These are phyloP conservation scores for Cymbopogon flexuosus DNA, from an alignment of 202 grass and related monocot species.

Conservation along the genomic window DNA sequence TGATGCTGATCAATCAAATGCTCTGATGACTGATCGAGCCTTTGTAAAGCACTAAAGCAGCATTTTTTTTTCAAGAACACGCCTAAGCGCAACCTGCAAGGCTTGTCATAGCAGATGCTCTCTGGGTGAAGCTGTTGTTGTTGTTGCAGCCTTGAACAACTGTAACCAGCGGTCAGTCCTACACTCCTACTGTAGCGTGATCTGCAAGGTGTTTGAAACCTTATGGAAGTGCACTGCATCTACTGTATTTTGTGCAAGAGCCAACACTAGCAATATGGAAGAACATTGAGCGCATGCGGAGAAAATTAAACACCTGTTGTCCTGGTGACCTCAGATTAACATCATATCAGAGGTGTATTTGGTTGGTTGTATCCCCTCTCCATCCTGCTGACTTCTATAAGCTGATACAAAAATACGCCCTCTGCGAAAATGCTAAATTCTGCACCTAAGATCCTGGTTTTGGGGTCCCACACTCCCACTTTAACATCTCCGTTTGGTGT, in stretches of 20 bases:
- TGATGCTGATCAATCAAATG: background rate
- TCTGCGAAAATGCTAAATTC: constrained; percentile 33
- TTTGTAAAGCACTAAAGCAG: constrained; percentile 34
- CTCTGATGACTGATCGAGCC: constrained; percentile 10
- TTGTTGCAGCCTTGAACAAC: constrained; percentile 43
- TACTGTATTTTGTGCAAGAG: background rate
- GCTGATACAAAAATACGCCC: too few species aligned
- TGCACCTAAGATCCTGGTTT: constrained; percentile 1
- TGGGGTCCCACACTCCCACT: background rate
- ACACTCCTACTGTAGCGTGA: background rate
- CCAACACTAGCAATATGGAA: background rate
- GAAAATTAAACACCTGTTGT: too few species aligned
- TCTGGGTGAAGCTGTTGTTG: constrained; percentile 24
- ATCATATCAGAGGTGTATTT: constrained; percentile 16
- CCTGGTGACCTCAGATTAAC: constrained; percentile 53
- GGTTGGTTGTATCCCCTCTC: too few species aligned
- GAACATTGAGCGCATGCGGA: background rate
- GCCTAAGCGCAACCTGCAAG: constrained; percentile 35
- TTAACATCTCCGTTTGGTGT: constrained; percentile 27
- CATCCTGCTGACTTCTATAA: too few species aligned
- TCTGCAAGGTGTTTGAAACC: too few species aligned
- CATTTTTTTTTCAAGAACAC: too few species aligned
- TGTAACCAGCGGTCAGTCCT: constrained; percentile 42
- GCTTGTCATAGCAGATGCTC: constrained; percentile 33
- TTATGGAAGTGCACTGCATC: too few species aligned